Evolutionary conservation across 257 asterid species (phyloP), one percentile per base, ranked within the genome.

Genomic region (Fraxinus quadrangulata): DNA sequence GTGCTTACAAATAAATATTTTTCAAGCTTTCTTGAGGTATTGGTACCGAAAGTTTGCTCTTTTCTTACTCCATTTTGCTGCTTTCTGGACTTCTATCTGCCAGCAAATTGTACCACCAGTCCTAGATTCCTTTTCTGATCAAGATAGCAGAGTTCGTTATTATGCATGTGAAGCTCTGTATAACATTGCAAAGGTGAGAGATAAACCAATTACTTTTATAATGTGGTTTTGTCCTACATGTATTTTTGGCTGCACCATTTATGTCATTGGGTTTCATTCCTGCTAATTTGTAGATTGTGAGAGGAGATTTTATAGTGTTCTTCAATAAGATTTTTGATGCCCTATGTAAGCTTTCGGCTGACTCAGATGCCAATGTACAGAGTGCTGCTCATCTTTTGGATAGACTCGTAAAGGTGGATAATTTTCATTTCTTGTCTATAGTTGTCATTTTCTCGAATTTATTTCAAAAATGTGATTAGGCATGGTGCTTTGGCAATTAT

Each of bases 351-450:
- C 99, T 96, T 82, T 92, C 99, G 6, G 99, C 99, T 78, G 99
- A 96, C 85, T 88, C 97, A 71, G 99, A 93, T 89, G 86, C 98
- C 88, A 96, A 90, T 86, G 99, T 96, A 73, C 99, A 96, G 83
- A 96, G 98, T 92, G 99, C 99, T 85, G 99, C 99, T 72, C 99
- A 96, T 91, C 99, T 96, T 78, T 88, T 96, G 77, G 99, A 96
- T 82, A 92, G 98, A 77, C 98, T 96, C 83, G 99, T 96, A 72
- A 96, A 96, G 96, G 99, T 92, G 69, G 6, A 79, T 71, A 21
- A 10, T 72, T 65, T 72, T 68, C 7, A 12, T 65, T 77, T 36
- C 26, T 80, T 40, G 24, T 49, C 23, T 28, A 30, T 33, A 47
- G 34, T n/a, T 30, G 39, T 63, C 13, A 63, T 63, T 63, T 63